phyloP scores from a whole-genome alignment of 371 early-diverging fungal species.

The Coemansia sp. region DNA sequence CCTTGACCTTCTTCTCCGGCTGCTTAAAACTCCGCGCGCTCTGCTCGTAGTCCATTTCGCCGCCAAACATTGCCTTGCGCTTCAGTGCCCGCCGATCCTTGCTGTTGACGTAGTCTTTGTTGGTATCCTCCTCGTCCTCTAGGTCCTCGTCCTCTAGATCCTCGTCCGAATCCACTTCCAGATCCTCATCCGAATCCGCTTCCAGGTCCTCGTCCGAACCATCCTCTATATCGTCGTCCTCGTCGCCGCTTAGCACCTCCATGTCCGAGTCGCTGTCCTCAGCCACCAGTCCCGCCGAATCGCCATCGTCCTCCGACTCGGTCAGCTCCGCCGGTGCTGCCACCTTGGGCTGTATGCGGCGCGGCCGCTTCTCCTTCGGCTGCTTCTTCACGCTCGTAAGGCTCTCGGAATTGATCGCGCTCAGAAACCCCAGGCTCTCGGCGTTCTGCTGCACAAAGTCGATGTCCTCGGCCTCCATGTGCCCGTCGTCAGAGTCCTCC shows the following conservation, averaged over 20 bases:
- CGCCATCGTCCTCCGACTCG: constrained; percentile 25
- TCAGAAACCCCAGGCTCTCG: constrained; percentile 32
- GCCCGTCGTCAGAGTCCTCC: constrained; percentile 19
- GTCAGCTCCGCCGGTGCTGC: constrained; percentile 17
- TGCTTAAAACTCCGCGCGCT: constrained; percentile 31
- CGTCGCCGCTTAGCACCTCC: constrained; percentile 23
- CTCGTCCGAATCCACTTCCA: not conserved
- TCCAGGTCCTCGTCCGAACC: not conserved
- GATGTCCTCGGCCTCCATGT: constrained; percentile 39
- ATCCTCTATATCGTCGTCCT: constrained; percentile 5
- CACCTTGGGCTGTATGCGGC: constrained; percentile 9
- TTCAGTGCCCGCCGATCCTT: constrained; percentile 42
- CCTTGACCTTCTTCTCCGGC: constrained; percentile 28
- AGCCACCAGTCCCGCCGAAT: not conserved
- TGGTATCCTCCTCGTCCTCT: too few species aligned
- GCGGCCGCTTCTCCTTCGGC: constrained; percentile 22
- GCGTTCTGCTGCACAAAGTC: constrained; percentile 45
- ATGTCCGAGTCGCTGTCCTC: constrained; percentile 37
- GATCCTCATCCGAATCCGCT: not conserved
- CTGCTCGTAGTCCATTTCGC: constrained; percentile 46
- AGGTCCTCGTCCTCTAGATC: not conserved
- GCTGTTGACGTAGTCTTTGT: constrained; percentile 21
- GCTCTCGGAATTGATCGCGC: constrained; percentile 31
- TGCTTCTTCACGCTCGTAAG: constrained; percentile 29
- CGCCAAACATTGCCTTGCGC: constrained; percentile 43